Evolutionary conservation across 768 basidiomycete genomes (phyloP), one percentile per base, ranked within the genome.

Genomic region (Boletus rex-veris): DNA sequence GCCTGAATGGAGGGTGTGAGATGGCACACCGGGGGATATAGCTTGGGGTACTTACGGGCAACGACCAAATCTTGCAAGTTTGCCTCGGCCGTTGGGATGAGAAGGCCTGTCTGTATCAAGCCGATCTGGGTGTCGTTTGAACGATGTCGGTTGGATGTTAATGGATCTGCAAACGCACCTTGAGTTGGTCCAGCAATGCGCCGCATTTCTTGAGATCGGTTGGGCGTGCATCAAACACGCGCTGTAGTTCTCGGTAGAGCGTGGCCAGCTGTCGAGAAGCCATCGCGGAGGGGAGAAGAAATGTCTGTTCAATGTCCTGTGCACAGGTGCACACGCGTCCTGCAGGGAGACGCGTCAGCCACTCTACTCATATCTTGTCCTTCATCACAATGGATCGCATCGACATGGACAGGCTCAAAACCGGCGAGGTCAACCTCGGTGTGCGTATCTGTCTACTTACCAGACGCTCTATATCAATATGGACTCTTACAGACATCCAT

Each of bases 381-480:
- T 58, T 48, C 54, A 57, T 56, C 58, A 58, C 59, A 62, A 83
- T 82, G 79, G 80, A 84, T 62, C 77, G 75, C 65, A 84, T 92
- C 67, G 92, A 95, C 69, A 85, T 94, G 66, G 78, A 88, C 65
- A 85, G 82, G 61, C 85, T 98, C 73, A 98, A 98, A 77, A 76
- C 80, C 42, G 95, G 96, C 63, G 96, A 98, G 79, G 90, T 98
- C 69, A 94, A 98, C 80, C 86, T 98, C 64, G 94, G 94, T 60
- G 94, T 96, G 74, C 65, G 91, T 80, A 37, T 52, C 15, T 26
- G 21, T 19, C 41, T 55, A 1, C 21, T 41, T n/a, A 0, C 26
- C 5, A 7, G 39, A 26, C 26, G 4, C 5, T 33, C 16, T 15
- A 51, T 39, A 16, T 54, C 21, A 28, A 48, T 37, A 38, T 31